Percentiles rank a stretch among this genome's conserved stretches.
Evolutionary conservation across 441 rosid species (phyloP).

Genomic region (Euphorbia celastroides): DNA sequence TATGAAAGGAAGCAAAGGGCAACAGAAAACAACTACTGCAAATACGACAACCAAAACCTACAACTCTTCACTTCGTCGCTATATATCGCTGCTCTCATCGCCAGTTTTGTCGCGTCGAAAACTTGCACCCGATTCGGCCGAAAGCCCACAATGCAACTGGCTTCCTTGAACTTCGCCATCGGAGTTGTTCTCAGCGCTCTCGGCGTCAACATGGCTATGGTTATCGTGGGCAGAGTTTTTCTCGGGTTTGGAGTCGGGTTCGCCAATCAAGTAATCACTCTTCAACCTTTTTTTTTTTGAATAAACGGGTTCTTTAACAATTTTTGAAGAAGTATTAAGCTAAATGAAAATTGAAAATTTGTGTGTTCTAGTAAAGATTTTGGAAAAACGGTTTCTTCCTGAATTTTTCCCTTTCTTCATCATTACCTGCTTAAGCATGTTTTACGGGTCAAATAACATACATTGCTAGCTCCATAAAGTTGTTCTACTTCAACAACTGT

Average conservation of each 20-base stretch:
- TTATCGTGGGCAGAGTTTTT: conserved; percentile 15
- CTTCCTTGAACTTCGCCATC: conserved; percentile 17
- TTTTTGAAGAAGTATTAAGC: too few relatives aligned
- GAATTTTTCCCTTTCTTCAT: too few relatives aligned
- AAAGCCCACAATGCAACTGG: conserved; percentile 30
- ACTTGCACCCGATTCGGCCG: conserved; percentile 20
- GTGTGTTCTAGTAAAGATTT: too few relatives aligned
- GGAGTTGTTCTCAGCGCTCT: conserved; percentile 17
- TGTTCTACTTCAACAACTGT: too few relatives aligned
- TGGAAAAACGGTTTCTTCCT: too few relatives aligned
- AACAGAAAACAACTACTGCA: conserved; percentile 60
- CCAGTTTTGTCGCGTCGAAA: conserved; percentile 26
- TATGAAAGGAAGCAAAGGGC: conserved; percentile 38
- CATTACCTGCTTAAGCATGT: too few relatives aligned
- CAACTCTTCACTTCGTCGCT: conserved; percentile 24
- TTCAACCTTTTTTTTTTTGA: too few relatives aligned
- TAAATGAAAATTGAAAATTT: too few relatives aligned
- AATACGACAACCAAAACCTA: conserved; percentile 32
- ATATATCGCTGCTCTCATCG: conserved; percentile 17
- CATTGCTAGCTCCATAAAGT: too few relatives aligned
- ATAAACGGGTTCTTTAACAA: too few relatives aligned
- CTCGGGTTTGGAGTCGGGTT: conserved; percentile 23
- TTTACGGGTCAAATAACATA: too few relatives aligned
- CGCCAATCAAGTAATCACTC: conserved; percentile 21
- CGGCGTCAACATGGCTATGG: conserved; percentile 12